A percentile compares a stretch with the other conserved stretches of the same genome.
phyloP scores from a whole-genome alignment of 441 rosid species.

The Arabidopsis hybrid region DNA sequence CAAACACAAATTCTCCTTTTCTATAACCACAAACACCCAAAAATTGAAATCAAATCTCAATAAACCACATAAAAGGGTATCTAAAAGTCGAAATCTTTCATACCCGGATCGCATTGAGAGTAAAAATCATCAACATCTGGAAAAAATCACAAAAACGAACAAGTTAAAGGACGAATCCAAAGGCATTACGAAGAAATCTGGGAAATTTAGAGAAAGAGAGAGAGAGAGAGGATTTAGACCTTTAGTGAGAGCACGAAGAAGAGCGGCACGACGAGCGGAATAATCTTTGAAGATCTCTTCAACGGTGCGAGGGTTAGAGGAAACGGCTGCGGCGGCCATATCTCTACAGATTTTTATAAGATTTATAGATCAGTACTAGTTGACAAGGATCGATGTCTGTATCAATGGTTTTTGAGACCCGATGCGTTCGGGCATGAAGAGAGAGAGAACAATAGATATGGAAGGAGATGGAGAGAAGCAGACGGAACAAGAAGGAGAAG shows the following conservation, averaged over 20 bases:
- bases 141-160: background rate
- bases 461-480: conserved; percentile 25
- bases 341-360: conserved; percentile 20
- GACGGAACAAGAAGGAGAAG: conserved; percentile 21
- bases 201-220: conserved; percentile 1
- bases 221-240: conserved; percentile 35
- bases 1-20: conserved; percentile 51
- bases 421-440: conserved; percentile 40
- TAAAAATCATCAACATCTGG: conserved; percentile 65
- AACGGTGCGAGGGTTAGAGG: conserved; percentile 58
- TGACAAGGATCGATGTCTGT: conserved; percentile 37
- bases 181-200: conserved; percentile 35
- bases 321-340: conserved; percentile 45
- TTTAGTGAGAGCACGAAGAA: conserved; percentile 61
- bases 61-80: background rate
- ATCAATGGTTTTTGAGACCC: conserved; percentile 40
- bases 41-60: conserved; percentile 23
- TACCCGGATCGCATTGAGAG: conserved; percentile 69
- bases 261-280: conserved; percentile 52
- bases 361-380: conserved; percentile 39
- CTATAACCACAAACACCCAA: conserved; percentile 40
- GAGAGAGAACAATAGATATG: conserved; percentile 22
- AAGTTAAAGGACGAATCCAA: background rate
- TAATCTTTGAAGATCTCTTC: conserved; percentile 65
- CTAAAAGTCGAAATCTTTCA: background rate